phyloP scores from a whole-genome alignment of 768 basidiomycete genomes.

The Leccinellum albellum region DNA sequence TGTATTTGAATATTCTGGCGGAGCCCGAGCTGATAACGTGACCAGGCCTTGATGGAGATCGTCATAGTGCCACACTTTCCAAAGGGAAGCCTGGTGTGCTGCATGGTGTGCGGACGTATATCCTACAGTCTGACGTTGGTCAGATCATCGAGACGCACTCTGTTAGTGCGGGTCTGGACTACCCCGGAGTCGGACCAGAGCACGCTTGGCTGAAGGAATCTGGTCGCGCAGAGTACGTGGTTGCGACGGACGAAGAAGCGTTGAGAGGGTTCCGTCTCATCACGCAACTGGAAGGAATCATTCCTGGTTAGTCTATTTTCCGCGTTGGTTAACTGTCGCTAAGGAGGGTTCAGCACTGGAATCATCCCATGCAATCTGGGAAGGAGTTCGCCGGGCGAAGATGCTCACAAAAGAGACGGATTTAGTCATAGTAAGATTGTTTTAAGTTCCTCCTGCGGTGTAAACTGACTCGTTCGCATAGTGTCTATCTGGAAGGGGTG shows the following conservation, averaged over 20 bases:
- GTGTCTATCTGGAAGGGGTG: slow-evolving; percentile 94
- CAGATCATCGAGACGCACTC: slow-evolving; percentile 98
- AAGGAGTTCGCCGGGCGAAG: slow-evolving; percentile 80
- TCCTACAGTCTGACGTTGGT: slow-evolving; percentile 82
- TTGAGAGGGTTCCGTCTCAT: slow-evolving; percentile 87
- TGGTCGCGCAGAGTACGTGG: slow-evolving; percentile 88
- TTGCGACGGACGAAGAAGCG: slow-evolving; percentile 91
- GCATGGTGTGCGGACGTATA: slow-evolving; percentile 93
- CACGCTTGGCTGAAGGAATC: slow-evolving; percentile 97
- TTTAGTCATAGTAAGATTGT: slow-evolving; percentile 77
- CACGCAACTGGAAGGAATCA: slow-evolving; percentile 95
- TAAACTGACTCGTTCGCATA: slow-evolving; percentile 27
- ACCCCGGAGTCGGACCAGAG: slow-evolving; percentile 97
- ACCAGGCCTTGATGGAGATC: slow-evolving; percentile 70
- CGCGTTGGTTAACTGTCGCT: slow-evolving; percentile 1
- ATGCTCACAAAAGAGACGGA: slow-evolving; percentile 80
- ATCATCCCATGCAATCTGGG: slow-evolving; percentile 95
- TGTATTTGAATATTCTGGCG: slow-evolving; percentile 8
- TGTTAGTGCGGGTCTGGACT: slow-evolving; percentile 93
- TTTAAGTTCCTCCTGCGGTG: neutral
- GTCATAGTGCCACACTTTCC: slow-evolving; percentile 90
- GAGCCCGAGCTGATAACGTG: slow-evolving; percentile 7
- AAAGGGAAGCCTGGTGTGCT: slow-evolving; percentile 91
- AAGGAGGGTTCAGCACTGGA: slow-evolving; percentile 66
- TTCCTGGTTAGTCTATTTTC: slow-evolving; percentile 61